Evolutionary conservation across 306 rosid genomes (phyloP).

Genomic region (Canavalia ensiformis): DNA sequence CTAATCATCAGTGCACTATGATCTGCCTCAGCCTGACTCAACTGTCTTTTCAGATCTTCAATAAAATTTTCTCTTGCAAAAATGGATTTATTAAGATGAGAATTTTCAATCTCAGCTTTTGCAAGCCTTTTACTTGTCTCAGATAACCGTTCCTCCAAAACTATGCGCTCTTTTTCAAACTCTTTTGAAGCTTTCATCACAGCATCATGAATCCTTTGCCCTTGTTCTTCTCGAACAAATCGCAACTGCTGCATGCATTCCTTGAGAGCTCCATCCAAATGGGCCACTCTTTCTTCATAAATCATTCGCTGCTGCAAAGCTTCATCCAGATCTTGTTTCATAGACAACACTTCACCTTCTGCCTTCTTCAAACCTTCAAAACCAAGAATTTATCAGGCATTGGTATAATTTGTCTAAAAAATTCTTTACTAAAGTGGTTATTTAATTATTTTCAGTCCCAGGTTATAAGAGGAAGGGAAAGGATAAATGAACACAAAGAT

Average conservation of each 20-base stretch:
- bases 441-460: constrained; percentile 26
- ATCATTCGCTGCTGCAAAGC: constrained; percentile 63
- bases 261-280: constrained; percentile 83
- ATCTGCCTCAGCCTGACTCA: constrained; percentile 69
- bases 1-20: constrained; percentile 64
- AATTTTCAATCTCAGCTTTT: constrained; percentile 65
- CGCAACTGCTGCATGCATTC: constrained; percentile 93
- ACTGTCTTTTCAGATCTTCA: constrained; percentile 67
- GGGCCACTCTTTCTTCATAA: constrained; percentile 73
- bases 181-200: constrained; percentile 75
- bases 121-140: constrained; percentile 71
- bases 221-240: constrained; percentile 89
- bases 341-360: constrained; percentile 63
- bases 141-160: constrained; percentile 71
- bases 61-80: constrained; percentile 70
- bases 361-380: constrained; percentile 79
- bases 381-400: constrained; percentile 44
- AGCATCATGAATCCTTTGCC: constrained; percentile 80
- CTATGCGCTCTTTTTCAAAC: constrained; percentile 63
- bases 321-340: constrained; percentile 69
- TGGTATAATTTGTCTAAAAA: background rate
- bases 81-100: constrained; percentile 72
- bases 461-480: background rate
- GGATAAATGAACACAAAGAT: constrained; percentile 30
- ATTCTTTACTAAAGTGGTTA: background rate